phyloP scores from a whole-genome alignment of 2,329 filamentous ascomycete genomes.

The Trichoderma afroharzianum region DNA sequence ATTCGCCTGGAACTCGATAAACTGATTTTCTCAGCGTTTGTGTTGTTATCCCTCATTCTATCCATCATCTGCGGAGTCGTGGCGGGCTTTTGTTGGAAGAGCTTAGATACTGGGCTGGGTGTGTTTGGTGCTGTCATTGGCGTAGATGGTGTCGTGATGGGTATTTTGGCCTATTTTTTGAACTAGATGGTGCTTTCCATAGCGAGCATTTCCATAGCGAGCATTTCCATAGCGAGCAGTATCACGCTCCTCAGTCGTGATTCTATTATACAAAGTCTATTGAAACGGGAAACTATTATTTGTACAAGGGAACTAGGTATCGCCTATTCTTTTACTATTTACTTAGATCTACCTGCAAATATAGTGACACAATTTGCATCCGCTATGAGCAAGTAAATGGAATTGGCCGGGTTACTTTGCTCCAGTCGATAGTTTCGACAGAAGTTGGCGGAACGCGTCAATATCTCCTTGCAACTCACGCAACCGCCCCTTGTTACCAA shows the following conservation, averaged over 20 bases:
- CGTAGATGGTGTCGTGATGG: neutral
- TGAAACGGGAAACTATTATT: neutral
- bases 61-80: neutral
- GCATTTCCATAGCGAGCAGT: neutral
- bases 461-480: neutral
- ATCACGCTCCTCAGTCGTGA: neutral
- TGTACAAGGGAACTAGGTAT: neutral
- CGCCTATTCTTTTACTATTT: neutral
- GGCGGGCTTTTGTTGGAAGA: neutral
- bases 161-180: neutral
- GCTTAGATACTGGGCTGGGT: neutral
- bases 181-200: neutral
- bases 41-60: neutral
- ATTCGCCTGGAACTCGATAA: neutral
- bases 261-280: neutral
- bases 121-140: conserved; percentile 6
- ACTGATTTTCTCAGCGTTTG: neutral
- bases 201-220: neutral
- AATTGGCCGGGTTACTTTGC: neutral
- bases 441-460: neutral
- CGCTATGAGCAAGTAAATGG: neutral
- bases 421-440: neutral
- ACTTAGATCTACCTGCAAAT: no score
- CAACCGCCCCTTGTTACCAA: neutral
- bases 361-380: neutral